Evolutionary conservation across 2,329 filamentous ascomycete species (phyloP).

Genomic region (Penicillium verrucosum): DNA sequence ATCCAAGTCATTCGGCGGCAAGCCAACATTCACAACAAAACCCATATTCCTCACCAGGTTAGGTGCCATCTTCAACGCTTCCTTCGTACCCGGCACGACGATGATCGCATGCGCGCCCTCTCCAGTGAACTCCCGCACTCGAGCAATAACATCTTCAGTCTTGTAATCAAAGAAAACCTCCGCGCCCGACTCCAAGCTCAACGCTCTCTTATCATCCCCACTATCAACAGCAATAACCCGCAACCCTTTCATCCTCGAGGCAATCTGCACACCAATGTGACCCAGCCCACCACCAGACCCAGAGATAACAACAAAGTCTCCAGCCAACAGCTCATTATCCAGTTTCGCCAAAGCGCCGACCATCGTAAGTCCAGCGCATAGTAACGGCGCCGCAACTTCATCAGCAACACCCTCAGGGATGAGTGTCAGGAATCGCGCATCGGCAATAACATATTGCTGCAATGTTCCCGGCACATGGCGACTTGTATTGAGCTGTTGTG

Average conservation of each 20-base stretch:
- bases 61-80: constrained; percentile 20
- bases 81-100: constrained; percentile 20
- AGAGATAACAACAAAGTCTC: constrained; percentile 45
- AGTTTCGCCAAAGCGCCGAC: constrained; percentile 18
- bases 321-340: constrained; percentile 18
- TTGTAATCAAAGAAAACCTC: constrained; percentile 22
- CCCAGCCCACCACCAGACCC: constrained; percentile 54
- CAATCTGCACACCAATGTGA: constrained; percentile 54
- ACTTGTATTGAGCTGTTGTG: constrained; percentile 23
- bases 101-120: constrained; percentile 24
- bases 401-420: constrained; percentile 17
- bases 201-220: constrained; percentile 17
- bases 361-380: constrained; percentile 24
- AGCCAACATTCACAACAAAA: constrained; percentile 20
- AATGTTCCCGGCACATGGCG: constrained; percentile 26
- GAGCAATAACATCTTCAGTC: constrained; percentile 19
- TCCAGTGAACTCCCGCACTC: constrained; percentile 18
- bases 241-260: constrained; percentile 52
- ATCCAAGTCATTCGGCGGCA: constrained; percentile 23
- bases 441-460: constrained; percentile 26
- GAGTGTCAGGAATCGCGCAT: constrained; percentile 20
- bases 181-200: constrained; percentile 21
- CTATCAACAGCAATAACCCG: constrained; percentile 50
- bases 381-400: constrained; percentile 19
- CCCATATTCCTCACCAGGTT: constrained; percentile 22